A percentile compares a stretch with the other conserved stretches of the same genome.
phyloP scores from a whole-genome alignment of 2,329 filamentous ascomycete species.

The Acephala macrosclerotiorum region DNA sequence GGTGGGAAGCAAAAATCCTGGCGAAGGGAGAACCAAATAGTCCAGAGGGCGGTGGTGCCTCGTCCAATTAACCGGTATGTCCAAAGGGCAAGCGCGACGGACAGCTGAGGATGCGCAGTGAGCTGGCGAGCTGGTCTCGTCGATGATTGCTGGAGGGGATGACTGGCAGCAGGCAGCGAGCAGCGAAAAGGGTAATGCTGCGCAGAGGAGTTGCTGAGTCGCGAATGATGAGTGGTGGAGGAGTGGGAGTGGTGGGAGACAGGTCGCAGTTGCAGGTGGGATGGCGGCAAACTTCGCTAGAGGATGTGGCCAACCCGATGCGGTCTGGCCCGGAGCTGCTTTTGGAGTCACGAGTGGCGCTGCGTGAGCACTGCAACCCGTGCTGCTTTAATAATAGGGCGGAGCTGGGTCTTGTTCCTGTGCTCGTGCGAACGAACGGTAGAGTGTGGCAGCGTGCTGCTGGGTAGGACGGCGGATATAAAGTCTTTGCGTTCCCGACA shows the following conservation, averaged over 20 bases:
- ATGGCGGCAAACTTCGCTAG: too few relatives aligned
- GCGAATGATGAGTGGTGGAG: not conserved
- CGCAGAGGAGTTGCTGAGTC: not conserved
- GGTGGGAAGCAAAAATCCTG: constrained; percentile 33
- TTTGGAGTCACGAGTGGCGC: constrained; percentile 13
- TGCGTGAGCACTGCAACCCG: not conserved
- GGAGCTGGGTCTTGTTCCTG: constrained; percentile 4
- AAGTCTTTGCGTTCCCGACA: not conserved
- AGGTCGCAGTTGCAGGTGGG: too few relatives aligned
- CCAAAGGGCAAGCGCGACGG: constrained; percentile 30
- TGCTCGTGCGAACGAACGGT: not conserved
- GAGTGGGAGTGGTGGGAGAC: not conserved
- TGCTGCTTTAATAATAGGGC: constrained; percentile 20
- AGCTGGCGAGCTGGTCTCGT: constrained; percentile 24
- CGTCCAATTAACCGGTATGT: constrained; percentile 27
- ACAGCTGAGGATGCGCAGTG: constrained; percentile 31
- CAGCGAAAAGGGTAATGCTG: constrained; percentile 6
- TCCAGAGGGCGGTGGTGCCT: constrained; percentile 30
- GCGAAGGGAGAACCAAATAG: constrained; percentile 39
- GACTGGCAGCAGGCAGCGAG: constrained; percentile 16
- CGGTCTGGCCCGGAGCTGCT: constrained; percentile 22
- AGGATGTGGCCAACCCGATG: not conserved
- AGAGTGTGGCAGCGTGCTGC: constrained; percentile 5
- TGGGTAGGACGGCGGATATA: constrained; percentile 11
- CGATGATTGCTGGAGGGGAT: constrained; percentile 12